Evolutionary conservation across 106 monocot species (phyloP), one percentile per base, ranked within the genome.

Genomic region (Narthecium ossifragum): DNA sequence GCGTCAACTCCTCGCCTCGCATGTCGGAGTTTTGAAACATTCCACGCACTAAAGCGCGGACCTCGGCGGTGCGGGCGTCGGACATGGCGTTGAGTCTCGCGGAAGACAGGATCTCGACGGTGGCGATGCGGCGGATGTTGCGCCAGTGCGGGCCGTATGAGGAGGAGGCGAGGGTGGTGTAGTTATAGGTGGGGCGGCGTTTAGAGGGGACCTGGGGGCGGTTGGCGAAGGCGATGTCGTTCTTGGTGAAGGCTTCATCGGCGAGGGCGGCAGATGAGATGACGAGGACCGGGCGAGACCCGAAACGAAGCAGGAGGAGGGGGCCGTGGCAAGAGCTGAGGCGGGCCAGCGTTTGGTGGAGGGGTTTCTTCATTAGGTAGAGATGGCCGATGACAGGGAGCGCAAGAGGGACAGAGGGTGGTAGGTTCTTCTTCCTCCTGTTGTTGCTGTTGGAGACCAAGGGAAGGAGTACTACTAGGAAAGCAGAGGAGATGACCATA

Each of bases 161-260:
- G n/a, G n/a, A n/a, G n/a, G n/a, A n/a, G n/a, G n/a, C n/a, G n/a
- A n/a, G n/a, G n/a, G n/a, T n/a, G n/a, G n/a, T n/a, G 53, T 53
- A 53, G 26, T 53, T 30, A 27, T 53, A 53, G 53, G 13, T 17
- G 26, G 28, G 53, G 10, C 11, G 9, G 12, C 17, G 25, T 1
- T 27, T 17, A 10, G 28, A 8, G 53, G 17, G 53, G 26, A 25
- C 11, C 7, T 17, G 25, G 27, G 53, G 53, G 6, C 53, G 53
- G 26, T 53, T 53, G 53, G 27, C 53, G 53, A 53, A 53, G 24
- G 27, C 28, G 26, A 53, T 5, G 53, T 53, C 53, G 27, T 53
- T 53, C 27, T 11, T 9, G 26, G 26, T 53, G 27, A 53, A 53
- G 53, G 13, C 8, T 15, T 39, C 39, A 15, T 39, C 39, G 39